Conservation (phyloP, 106 monocot species). For the Dioscorea alata region DNA sequence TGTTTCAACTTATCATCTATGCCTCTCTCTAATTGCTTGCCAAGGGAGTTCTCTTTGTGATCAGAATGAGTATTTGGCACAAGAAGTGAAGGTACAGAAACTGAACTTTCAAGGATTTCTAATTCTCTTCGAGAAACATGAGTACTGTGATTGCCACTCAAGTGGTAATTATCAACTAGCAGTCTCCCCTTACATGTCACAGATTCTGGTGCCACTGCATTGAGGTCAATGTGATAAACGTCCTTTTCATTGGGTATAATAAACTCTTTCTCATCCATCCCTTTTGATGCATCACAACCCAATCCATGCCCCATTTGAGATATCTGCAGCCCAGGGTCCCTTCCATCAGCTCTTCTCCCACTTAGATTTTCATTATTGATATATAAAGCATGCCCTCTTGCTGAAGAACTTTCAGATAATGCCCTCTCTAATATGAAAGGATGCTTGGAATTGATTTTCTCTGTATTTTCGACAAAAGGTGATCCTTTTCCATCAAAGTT, state of each 20-base stretch:
- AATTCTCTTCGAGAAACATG: constrained; percentile 24
- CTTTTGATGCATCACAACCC: constrained; percentile 10
- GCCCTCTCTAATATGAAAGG: constrained; percentile 9
- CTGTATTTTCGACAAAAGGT: constrained; percentile 7
- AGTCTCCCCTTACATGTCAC: constrained; percentile 5
- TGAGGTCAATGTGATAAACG: constrained; percentile 11
- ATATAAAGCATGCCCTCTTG: too few species aligned
- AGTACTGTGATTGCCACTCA: constrained; percentile 1
- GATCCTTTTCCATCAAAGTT: constrained; percentile 15
- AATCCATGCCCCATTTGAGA: constrained; percentile 22
- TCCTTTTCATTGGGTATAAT: constrained; percentile 15
- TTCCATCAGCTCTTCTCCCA: not conserved
- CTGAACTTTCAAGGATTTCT: constrained; percentile 34
- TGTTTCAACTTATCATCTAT: constrained; percentile 1
- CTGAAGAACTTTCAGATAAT: not conserved
- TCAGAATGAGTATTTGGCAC: constrained; percentile 8
- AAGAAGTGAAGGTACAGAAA: constrained; percentile 19
- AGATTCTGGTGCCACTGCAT: constrained; percentile 1
- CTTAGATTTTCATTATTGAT: not conserved
- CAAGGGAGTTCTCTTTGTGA: constrained; percentile 7
- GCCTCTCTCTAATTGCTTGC: constrained; percentile 5
- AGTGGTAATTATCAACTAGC: constrained; percentile 1
- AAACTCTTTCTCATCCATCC: constrained; percentile 16
- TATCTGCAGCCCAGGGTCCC: not conserved
- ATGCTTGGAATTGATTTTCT: constrained; percentile 6